Conservation (phyloP, 768 basidiomycete genomes). For the Dacryopinax spathularia region DNA sequence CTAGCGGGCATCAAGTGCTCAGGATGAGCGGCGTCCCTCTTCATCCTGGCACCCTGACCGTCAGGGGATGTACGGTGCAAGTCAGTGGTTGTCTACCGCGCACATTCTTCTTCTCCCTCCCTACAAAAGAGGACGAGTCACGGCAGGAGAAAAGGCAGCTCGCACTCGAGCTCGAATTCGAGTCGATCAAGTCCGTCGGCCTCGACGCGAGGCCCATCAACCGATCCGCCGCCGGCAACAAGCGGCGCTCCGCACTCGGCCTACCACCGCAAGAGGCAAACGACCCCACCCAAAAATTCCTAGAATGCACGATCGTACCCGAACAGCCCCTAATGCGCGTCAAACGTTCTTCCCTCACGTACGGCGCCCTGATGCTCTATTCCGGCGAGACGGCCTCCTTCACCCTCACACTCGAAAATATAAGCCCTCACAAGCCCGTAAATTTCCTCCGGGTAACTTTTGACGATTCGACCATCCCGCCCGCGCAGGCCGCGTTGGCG, state of each 20-base stretch:
- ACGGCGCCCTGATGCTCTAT: slow-evolving; percentile 89
- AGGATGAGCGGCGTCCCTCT: slow-evolving; percentile 53
- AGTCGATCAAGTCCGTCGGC: slow-evolving; percentile 58
- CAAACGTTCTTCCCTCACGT: slow-evolving; percentile 74
- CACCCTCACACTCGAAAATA: slow-evolving; percentile 79
- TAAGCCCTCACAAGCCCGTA: slow-evolving; percentile 55
- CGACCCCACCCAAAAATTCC: slow-evolving; percentile 28
- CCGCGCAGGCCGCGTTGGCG: slow-evolving; percentile 58
- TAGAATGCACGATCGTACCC: slow-evolving; percentile 72
- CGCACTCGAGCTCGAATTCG: slow-evolving; percentile 47
- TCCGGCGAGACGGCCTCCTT: slow-evolving; percentile 86
- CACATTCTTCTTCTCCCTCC: slow-evolving; percentile 64
- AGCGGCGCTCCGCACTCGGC: slow-evolving; percentile 26
- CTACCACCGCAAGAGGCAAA: slow-evolving; percentile 11
- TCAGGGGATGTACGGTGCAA: slow-evolving; percentile 70
- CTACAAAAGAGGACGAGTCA: slow-evolving; percentile 56
- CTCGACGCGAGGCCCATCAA: slow-evolving; percentile 49
- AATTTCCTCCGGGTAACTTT: slow-evolving; percentile 79
- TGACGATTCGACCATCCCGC: slow-evolving; percentile 74
- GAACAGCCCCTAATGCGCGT: slow-evolving; percentile 81
- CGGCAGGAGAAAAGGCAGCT: slow-evolving; percentile 32
- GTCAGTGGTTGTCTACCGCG: slow-evolving; percentile 54
- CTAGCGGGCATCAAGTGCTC: slow-evolving; percentile 59
- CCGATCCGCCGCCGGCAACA: slow-evolving; percentile 6
- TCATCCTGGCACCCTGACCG: slow-evolving; percentile 46